Conservation (phyloP, 164 flowering plant species). For the Kingdonia uniflora region DNA sequence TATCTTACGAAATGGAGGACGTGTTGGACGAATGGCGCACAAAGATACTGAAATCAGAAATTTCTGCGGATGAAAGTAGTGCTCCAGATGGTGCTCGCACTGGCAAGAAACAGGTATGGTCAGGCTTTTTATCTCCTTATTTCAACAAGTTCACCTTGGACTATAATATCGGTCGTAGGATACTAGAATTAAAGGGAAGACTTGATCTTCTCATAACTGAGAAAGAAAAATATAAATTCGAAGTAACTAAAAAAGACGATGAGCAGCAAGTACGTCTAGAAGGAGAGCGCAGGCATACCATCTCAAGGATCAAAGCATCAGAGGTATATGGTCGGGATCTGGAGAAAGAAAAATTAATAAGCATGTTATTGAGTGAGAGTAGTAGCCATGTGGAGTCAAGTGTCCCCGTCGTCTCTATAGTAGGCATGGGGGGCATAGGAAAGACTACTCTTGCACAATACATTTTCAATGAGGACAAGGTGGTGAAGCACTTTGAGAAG, state of each 20-base stretch:
- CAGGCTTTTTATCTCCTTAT: slow-evolving; percentile 3
- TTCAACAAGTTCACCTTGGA: neutral
- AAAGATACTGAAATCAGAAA: neutral
- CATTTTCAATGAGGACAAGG: slow-evolving; percentile 23
- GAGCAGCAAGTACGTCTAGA: too few species aligned
- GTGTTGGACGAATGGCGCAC: slow-evolving; percentile 12
- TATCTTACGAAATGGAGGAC: slow-evolving; percentile 12
- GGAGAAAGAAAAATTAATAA: neutral
- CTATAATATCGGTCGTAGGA: neutral
- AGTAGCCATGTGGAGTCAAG: neutral
- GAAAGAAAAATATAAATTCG: neutral
- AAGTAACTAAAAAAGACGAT: too few species aligned
- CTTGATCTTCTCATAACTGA: neutral
- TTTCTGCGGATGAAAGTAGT: too few species aligned
- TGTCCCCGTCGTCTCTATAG: slow-evolving; percentile 21
- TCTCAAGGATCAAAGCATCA: neutral
- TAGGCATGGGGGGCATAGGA: slow-evolving; percentile 50
- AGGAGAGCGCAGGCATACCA: too few species aligned
- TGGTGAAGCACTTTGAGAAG: slow-evolving; percentile 6
- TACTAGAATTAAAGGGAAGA: neutral
- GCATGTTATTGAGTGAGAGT: neutral
- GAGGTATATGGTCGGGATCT: neutral
- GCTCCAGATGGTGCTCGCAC: too few species aligned
- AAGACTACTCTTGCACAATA: slow-evolving; percentile 38
- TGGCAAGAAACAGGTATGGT: slow-evolving; percentile 1